Evolutionary conservation across 305 asterid genomes (phyloP), one percentile per base, ranked within the genome.

Genomic region (Andrographis paniculata): DNA sequence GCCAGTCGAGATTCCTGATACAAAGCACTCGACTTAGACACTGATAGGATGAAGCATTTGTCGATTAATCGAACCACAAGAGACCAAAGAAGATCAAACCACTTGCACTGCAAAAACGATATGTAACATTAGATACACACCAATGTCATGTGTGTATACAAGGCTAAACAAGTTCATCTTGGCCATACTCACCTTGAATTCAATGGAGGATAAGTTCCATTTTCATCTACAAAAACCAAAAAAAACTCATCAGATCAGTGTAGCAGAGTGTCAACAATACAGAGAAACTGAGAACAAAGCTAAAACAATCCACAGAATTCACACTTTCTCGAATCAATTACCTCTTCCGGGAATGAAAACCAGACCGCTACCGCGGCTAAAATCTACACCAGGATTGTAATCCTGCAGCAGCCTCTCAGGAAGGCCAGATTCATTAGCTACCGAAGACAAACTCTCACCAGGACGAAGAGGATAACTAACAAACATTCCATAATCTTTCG

Each of bases 221-320:
- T 87, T 64, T 61, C 73, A 76, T 87, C 96, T 87, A 94, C 74
- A 76, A 30, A 21, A n/a, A n/a, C n/a, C n/a, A n/a, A n/a, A n/a
- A n/a, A n/a, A n/a, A n/a, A n/a, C n/a, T n/a, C n/a, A n/a, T n/a
- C n/a, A n/a, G n/a, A n/a, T n/a, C n/a, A n/a, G n/a, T n/a, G n/a
- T n/a, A n/a, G n/a, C n/a, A n/a, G n/a, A n/a, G n/a, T 11, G 5
- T 17, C 45, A 7, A 10, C 45, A 24, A 24, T 24, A 24, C 30
- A 24, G 30, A 8, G 4, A 24, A 14, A 31, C 1, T 31, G n/a
- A 11, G 1, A 31, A 31, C 37, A 31, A 31, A 31, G 13, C 8
- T 5, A 1, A 31, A 1, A 31, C 6, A 14, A 37, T n/a, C 14
- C 4, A 37, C 14, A 13, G 17, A 3, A 37, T 13, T 37, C 38